A percentile compares a stretch with the other conserved stretches of the same genome.
Evolutionary conservation across 495 filamentous ascomycete genomes (phyloP).

Genomic region (Penicillium cataractarum): DNA sequence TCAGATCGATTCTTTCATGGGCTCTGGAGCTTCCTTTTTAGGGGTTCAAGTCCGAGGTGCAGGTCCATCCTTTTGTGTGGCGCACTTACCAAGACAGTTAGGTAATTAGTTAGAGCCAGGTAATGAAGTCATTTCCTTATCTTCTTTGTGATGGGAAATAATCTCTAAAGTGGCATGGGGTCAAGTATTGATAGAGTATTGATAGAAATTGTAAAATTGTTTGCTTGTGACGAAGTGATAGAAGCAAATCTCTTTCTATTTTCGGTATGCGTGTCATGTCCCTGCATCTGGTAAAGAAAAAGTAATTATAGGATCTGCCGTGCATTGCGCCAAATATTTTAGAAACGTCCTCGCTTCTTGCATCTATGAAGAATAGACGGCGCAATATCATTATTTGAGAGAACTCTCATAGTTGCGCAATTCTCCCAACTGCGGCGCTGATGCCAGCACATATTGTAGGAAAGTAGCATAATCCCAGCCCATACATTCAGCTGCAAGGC

Average conservation of each 20-base stretch:
- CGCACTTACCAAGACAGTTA: background rate
- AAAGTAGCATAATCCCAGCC: slow-evolving; percentile 26
- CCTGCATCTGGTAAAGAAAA: background rate
- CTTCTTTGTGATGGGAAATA: background rate
- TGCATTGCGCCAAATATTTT: background rate
- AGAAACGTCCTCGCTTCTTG: background rate
- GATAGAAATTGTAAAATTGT: background rate
- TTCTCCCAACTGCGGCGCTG: slow-evolving; percentile 11
- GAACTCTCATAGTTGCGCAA: slow-evolving; percentile 17
- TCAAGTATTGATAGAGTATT: background rate
- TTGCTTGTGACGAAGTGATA: slow-evolving; percentile 11
- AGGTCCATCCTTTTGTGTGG: background rate
- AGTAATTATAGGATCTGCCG: slow-evolving; percentile 7
- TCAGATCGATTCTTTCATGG: background rate
- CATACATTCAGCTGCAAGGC: slow-evolving; percentile 25
- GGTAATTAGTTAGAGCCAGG: background rate
- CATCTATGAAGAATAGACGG: background rate
- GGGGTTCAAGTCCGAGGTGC: background rate
- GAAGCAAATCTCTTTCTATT: background rate
- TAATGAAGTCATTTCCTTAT: background rate
- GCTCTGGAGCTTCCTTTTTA: background rate
- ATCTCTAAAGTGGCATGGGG: background rate
- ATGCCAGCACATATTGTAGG: slow-evolving; percentile 20
- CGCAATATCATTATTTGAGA: background rate
- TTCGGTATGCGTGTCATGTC: slow-evolving; percentile 2